These are phyloP conservation scores for Neurospora sp. DNA, from an alignment of 495 filamentous ascomycete genomes.

Conservation along the genomic window DNA sequence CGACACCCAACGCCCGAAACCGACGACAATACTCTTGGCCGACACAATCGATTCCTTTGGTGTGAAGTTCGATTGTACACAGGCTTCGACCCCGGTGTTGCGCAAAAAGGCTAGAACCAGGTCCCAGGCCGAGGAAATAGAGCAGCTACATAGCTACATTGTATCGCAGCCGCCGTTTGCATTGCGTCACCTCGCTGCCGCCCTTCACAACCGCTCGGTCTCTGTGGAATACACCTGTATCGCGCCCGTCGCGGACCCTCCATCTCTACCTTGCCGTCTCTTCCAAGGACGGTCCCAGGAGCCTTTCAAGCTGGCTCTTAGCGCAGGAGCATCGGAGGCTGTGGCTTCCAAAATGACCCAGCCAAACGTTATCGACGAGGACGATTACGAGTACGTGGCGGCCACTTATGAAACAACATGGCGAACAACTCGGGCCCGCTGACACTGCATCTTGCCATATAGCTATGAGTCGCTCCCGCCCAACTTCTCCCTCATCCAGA, in stretches of 20 bases:
- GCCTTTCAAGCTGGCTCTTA: conserved; percentile 44
- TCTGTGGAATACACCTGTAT: neutral
- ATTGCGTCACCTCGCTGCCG: conserved; percentile 1
- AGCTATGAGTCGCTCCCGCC: conserved; percentile 52
- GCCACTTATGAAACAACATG: neutral
- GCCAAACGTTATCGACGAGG: conserved; percentile 40
- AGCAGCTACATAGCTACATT: neutral
- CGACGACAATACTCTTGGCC: neutral
- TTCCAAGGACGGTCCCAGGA: conserved; percentile 1
- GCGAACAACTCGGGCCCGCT: conserved; percentile 1
- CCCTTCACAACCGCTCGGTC: neutral
- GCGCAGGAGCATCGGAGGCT: conserved; percentile 44
- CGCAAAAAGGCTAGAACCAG: neutral
- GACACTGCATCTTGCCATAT: neutral
- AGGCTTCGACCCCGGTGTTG: neutral
- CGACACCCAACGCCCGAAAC: neutral
- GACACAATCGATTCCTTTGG: neutral
- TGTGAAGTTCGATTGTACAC: neutral
- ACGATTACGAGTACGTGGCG: conserved; percentile 47
- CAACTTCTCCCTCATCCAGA: conserved; percentile 52
- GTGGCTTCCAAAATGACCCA: conserved; percentile 48
- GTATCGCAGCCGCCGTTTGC: neutral
- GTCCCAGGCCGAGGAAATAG: neutral
- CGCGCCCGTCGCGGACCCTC: neutral
- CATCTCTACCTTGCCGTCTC: neutral